Base-by-base conservation (phyloP, 768 basidiomycete species). In the Thelephora aurantiotincta region DNA sequence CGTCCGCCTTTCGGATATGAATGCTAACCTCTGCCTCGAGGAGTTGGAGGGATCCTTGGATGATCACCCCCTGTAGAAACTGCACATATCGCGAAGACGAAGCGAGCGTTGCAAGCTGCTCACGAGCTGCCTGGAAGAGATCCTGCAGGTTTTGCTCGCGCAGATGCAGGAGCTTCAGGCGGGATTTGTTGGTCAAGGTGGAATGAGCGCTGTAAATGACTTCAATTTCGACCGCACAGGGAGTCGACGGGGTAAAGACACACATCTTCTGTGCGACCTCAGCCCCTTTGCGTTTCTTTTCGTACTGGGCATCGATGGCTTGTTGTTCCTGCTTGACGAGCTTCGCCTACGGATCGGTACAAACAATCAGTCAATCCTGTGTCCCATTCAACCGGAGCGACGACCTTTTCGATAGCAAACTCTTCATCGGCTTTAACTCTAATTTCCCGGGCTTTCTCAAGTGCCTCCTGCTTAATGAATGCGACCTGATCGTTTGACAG, bases 351-450 rank as follows among this genome's bases (percentile, higher is more conserved):
- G 18, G 14, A 33, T 9, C 13, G 26, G 16, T n/a, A n/a, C n/a
- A 30, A 33, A 4, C 22, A 12, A 20, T n/a, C 26, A 43, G 16
- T 38, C 2, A 42, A 30, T n/a, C 36, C 37, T 19, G 43, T 45
- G 22, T 30, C 43, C 36, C 11, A 19, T 12, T 41, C n/a, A 22
- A 34, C 23, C n/a, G 16, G 14, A 12, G 3, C 11, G 26, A 16
- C 5, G 45, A 81, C 93, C 77, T 99, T 99, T 64, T 99, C 96
- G 55, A 99, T 98, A 16, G 94, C 86, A 60, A 98, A 98, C 68
- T 99, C 94, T 63, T 98, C 93, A 52, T 99, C 92, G 0, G 96
- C 94, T 65, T 99, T 99, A 51, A 97, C 90, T 53, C 76, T 82
- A 51, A 99, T 92, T 67, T 99, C 96, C 6, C 96, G 73, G 1